Conservation (phyloP, 192 early-diverging fungal species). For the Gonapodya sp. region DNA sequence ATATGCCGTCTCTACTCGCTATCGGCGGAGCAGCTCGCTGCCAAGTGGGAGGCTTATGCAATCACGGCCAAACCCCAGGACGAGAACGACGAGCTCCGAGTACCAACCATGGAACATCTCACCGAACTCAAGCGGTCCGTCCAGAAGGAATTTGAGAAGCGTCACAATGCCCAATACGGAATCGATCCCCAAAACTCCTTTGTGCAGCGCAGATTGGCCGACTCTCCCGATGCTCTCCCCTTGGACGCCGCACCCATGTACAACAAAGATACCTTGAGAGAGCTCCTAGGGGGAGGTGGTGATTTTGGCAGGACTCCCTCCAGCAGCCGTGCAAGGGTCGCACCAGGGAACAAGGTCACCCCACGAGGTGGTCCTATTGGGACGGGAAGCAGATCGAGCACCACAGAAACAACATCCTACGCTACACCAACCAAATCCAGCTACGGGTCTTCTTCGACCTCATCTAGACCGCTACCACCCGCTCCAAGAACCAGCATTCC, state of each 20-base stretch:
- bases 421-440: background rate
- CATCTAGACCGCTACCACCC: too few species aligned
- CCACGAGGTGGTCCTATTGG: conserved; percentile 3
- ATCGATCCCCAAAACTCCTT: conserved; percentile 10
- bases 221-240: conserved; percentile 14
- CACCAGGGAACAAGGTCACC: background rate
- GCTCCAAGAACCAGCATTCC: background rate
- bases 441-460: conserved; percentile 6
- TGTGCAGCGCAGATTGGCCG: conserved; percentile 10
- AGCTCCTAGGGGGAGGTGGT: background rate
- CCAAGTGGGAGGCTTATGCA: conserved; percentile 37
- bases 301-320: background rate
- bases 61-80: conserved; percentile 3
- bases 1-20: conserved; percentile 12
- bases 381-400: background rate
- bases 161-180: conserved; percentile 12
- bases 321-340: background rate
- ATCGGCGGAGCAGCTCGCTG: conserved; percentile 27
- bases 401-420: conserved; percentile 5
- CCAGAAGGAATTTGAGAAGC: background rate
- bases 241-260: conserved; percentile 14
- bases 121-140: conserved; percentile 19
- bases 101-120: conserved; percentile 12
- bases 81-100: conserved; percentile 19
- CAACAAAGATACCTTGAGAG: background rate